Percentiles rank a stretch among this genome's conserved stretches.
Evolutionary conservation across 768 basidiomycete species (phyloP).

Genomic region (Filobasidium floriforme): DNA sequence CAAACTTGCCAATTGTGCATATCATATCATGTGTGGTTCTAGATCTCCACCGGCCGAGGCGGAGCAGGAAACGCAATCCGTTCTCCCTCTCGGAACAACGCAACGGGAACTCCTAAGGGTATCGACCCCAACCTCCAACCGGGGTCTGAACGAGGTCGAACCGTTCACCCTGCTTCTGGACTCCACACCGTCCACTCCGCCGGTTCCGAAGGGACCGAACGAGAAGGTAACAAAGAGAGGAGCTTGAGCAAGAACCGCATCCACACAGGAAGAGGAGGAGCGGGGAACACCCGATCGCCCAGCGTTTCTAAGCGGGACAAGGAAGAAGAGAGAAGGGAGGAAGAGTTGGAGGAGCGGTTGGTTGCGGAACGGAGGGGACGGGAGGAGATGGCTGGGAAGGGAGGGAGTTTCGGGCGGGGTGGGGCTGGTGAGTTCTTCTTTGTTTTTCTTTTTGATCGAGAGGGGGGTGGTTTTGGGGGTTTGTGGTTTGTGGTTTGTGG

Average conservation of each 20-base stretch:
- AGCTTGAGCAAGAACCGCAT: no score
- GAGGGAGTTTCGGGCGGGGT: conserved; percentile 43
- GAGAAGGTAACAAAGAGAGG: no score
- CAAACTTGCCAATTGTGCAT: no score
- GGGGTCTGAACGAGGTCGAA: conserved; percentile 37
- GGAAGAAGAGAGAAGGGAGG: conserved; percentile 31
- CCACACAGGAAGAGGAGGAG: conserved; percentile 65
- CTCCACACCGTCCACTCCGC: conserved; percentile 18
- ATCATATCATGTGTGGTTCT: no score
- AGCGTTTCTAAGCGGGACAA: conserved; percentile 10
- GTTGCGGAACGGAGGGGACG: conserved; percentile 35
- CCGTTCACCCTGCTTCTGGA: no score
- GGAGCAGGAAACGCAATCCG: conserved; percentile 41
- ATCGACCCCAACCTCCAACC: conserved; percentile 22
- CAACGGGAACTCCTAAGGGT: conserved; percentile 27
- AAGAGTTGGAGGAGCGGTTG: conserved; percentile 34
- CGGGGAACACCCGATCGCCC: conserved; percentile 74
- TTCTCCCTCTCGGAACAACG: conserved; percentile 29
- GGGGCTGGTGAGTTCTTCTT: conserved; percentile 32
- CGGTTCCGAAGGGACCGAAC: background rate
- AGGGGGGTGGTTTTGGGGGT: no score
- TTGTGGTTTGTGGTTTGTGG: no score
- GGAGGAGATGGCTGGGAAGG: conserved; percentile 28
- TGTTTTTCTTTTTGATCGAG: no score
- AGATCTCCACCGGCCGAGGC: conserved; percentile 28